Base-by-base conservation (phyloP, 176 grass and related monocot species). In the Thinopyrum elongatum region DNA sequence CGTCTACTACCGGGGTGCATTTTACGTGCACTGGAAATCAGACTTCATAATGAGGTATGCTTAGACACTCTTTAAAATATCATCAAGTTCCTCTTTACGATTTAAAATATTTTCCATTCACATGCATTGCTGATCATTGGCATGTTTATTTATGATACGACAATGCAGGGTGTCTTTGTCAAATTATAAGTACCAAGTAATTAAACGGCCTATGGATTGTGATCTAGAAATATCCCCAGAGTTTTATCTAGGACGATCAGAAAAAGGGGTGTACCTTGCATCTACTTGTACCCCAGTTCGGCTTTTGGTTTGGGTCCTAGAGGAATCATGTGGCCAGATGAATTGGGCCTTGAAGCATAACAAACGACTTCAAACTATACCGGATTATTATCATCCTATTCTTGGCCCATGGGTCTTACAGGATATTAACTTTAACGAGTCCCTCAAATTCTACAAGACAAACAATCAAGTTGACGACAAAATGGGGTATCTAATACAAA, bases 251-350 rank as follows among this genome's bases (percentile, higher is more conserved):
- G 82, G 72, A 51, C 64, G n/a, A 33, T 84, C 82, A 10, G 1
- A 65, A 23, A 65, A 76, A 0, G 41, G 59, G 2, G 72, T 36
- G 2, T 65, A 76, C 41, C 5, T 28, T 76, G 27, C 31, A 31
- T 26, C 7, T 6, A 0, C 25, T 3, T 1, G 33, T 27, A 0
- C 0, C 46, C 46, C 13, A 2, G 4, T 23, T 5, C 17, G 8
- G 10, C 21, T 84, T 84, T 28, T 23, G 7, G 82, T 84, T 12
- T 84, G 58, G 82, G 15, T 61, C 13, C 57, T 84, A 25, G 3
- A 49, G 3, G 29, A 81, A 10, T 78, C 53, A 9, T 33, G 28
- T 35, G 58, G 22, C 39, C 8, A 76, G 4, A 23, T 62, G 28
- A 60, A 47, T n/a, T 76, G 82, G 82, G 59, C 38, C 30, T 25